These are phyloP conservation scores for Hygrocybe coccinea DNA, from an alignment of 768 basidiomycete species.

Conservation along the genomic window DNA sequence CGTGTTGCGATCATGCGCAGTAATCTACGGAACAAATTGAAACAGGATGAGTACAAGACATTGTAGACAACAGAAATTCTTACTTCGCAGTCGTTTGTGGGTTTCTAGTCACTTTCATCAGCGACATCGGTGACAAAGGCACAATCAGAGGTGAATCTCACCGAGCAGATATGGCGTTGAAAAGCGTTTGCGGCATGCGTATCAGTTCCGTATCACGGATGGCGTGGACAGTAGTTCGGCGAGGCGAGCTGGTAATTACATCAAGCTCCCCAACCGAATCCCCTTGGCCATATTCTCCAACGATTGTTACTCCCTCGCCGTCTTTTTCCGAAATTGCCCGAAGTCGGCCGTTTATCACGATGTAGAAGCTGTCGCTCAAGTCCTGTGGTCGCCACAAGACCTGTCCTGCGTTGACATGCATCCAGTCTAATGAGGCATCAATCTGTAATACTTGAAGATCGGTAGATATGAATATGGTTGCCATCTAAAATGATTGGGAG, in stretches of 20 bases:
- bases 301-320: constrained; percentile 70
- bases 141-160: constrained; percentile 31
- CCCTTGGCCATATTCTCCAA: constrained; percentile 94
- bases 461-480: constrained; percentile 4
- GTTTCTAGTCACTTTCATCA: constrained; percentile 43
- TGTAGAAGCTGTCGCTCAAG: constrained; percentile 91
- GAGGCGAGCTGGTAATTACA: constrained; percentile 86
- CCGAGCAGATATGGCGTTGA: constrained; percentile 94
- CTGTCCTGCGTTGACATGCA: constrained; percentile 93
- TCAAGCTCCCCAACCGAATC: constrained; percentile 97
- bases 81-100: constrained; percentile 83
- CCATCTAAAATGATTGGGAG: neutral
- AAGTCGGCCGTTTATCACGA: constrained; percentile 94
- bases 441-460: constrained; percentile 77
- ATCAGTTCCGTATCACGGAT: constrained; percentile 98
- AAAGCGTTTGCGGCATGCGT: constrained; percentile 93
- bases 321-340: constrained; percentile 83
- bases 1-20: constrained; percentile 89
- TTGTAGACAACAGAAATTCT: constrained; percentile 17
- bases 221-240: constrained; percentile 90
- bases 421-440: constrained; percentile 96
- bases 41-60: neutral
- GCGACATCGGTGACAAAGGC: constrained; percentile 1
- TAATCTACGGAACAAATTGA: constrained; percentile 70
- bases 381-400: constrained; percentile 92